These are phyloP conservation scores for Xanthoparmelia taractica DNA, from an alignment of 495 filamentous ascomycete species.

Conservation along the genomic window DNA sequence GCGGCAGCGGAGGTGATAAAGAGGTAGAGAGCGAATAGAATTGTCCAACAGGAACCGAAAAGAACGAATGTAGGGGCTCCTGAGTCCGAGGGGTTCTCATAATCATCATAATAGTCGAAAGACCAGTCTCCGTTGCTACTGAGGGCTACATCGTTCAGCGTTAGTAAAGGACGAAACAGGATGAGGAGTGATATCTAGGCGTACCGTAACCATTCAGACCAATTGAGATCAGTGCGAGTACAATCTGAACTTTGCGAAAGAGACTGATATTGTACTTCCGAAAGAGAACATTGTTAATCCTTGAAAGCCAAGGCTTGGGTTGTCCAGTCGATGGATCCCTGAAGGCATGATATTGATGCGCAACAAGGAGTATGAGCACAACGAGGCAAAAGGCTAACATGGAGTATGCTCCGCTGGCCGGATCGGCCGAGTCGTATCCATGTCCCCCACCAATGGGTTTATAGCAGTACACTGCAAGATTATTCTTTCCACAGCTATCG, in stretches of 20 bases:
- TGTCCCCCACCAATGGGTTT: not conserved
- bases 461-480: constrained; percentile 9
- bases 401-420: not conserved
- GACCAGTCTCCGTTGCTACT: not conserved
- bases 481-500: constrained; percentile 2
- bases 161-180: not conserved
- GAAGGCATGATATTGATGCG: constrained; percentile 2
- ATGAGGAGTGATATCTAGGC: not conserved
- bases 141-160: not conserved
- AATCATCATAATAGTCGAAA: not conserved
- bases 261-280: not conserved
- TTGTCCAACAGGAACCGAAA: not conserved
- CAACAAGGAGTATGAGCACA: not conserved
- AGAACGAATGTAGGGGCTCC: not conserved
- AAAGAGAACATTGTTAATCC: not conserved
- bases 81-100: not conserved
- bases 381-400: constrained; percentile 11
- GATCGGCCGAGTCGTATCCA: not conserved
- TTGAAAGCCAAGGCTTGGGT: not conserved
- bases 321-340: not conserved
- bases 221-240: not conserved
- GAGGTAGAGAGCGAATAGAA: not conserved
- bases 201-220: constrained; percentile 1
- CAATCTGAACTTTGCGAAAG: not conserved
- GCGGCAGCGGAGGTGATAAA: not conserved